A percentile compares a stretch with the other conserved stretches of the same genome.
These are phyloP conservation scores for Globisporangium radiosum DNA, from an alignment of 352 stramenopile species.

Conservation along the genomic window DNA sequence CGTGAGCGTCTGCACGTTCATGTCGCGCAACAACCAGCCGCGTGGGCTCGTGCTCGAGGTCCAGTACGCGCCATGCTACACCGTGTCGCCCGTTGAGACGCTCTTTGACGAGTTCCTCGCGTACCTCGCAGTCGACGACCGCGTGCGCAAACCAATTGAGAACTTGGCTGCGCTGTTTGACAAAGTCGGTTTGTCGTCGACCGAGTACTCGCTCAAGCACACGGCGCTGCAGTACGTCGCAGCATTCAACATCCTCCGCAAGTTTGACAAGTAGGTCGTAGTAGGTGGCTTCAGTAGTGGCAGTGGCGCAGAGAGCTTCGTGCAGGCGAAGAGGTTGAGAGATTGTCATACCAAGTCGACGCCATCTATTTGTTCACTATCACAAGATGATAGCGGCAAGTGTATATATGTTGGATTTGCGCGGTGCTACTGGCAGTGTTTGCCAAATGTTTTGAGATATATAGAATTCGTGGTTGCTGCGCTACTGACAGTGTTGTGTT, in stretches of 20 bases:
- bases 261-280: conserved; percentile 57
- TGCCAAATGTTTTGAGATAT: too few relatives aligned
- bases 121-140: conserved; percentile 59
- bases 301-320: too few relatives aligned
- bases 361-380: too few relatives aligned
- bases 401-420: too few relatives aligned
- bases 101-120: conserved; percentile 81
- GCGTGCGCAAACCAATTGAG: conserved; percentile 70
- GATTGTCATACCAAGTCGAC: too few relatives aligned
- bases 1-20: conserved; percentile 84
- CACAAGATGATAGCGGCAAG: too few relatives aligned
- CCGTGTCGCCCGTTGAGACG: conserved; percentile 62
- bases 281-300: too few relatives aligned
- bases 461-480: too few relatives aligned
- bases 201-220: conserved; percentile 84
- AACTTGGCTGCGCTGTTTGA: conserved; percentile 60
- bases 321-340: too few relatives aligned
- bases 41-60: conserved; percentile 77
- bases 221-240: conserved; percentile 85
- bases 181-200: conserved; percentile 59
- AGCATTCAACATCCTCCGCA: conserved; percentile 81
- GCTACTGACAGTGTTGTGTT: too few relatives aligned
- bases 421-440: too few relatives aligned
- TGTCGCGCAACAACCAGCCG: conserved; percentile 78
- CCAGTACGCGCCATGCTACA: conserved; percentile 81